Evolutionary conservation across 2,329 filamentous ascomycete genomes (phyloP).

Genomic region (Microthyrium microscopicum): DNA sequence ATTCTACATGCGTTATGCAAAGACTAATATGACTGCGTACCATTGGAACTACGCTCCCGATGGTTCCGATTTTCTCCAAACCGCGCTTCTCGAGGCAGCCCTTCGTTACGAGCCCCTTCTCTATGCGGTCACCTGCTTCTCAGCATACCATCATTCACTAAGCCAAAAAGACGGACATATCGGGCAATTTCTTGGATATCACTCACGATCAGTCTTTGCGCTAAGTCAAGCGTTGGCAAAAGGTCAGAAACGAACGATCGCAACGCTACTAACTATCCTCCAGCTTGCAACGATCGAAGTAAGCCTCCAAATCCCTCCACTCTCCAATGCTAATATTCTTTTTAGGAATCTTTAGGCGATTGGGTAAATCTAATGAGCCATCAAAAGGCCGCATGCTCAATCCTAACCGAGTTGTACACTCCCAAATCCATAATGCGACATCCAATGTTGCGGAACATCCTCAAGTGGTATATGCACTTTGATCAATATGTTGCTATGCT

Average conservation of each 20-base stretch:
- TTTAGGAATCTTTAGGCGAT: conserved; percentile 80
- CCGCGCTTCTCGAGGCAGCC: conserved; percentile 54
- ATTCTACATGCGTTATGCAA: conserved; percentile 64
- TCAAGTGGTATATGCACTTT: conserved; percentile 83
- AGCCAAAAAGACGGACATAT: conserved; percentile 55
- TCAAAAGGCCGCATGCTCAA: conserved; percentile 72
- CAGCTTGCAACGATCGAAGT: conserved; percentile 92
- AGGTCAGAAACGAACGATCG: conserved; percentile 52
- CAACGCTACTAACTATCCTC: conserved; percentile 71
- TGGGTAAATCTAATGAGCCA: conserved; percentile 90
- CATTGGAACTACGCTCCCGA: conserved; percentile 70
- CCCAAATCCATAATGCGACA: conserved; percentile 59
- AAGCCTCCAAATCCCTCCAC: conserved; percentile 11
- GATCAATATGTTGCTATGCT: conserved; percentile 74
- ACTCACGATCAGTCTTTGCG: conserved; percentile 70
- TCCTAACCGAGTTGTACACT: conserved; percentile 62
- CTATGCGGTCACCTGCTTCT: conserved; percentile 74
- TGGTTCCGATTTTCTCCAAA: conserved; percentile 54
- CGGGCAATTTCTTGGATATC: conserved; percentile 70
- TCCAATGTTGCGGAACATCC: conserved; percentile 52
- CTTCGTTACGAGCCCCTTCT: conserved; percentile 64
- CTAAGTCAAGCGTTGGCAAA: conserved; percentile 56
- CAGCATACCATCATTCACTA: conserved; percentile 71
- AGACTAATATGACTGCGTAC: conserved; percentile 58
- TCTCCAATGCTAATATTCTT: conserved; percentile 3